Conservation (phyloP, 2,329 filamentous ascomycete genomes). For the Bipolaris bicolor region DNA sequence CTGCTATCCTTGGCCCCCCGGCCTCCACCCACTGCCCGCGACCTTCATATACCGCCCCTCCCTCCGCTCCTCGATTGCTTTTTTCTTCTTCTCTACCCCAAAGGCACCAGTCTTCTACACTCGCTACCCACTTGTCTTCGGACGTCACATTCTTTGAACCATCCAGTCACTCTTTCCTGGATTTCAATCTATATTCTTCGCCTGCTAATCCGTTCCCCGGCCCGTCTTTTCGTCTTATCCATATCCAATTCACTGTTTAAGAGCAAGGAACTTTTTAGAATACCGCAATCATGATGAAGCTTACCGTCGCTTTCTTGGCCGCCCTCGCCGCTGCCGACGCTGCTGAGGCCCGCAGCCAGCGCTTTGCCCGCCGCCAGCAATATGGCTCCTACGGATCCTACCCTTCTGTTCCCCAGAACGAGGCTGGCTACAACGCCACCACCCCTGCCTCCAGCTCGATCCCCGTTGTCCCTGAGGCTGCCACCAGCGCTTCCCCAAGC, state of each 20-base stretch:
- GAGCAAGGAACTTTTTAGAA: slow-evolving; percentile 31
- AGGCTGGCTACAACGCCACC: slow-evolving; percentile 12
- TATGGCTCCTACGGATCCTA: slow-evolving; percentile 18
- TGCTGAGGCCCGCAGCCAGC: slow-evolving; percentile 37
- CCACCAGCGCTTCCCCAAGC: slow-evolving; percentile 8
- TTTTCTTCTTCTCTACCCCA: slow-evolving; percentile 41
- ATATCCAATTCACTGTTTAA: slow-evolving; percentile 28
- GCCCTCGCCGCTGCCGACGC: slow-evolving; percentile 41
- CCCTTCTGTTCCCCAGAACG: neutral
- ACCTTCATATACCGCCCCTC: slow-evolving; percentile 43
- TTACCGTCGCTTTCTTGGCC: slow-evolving; percentile 42
- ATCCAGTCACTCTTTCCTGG: slow-evolving; percentile 49
- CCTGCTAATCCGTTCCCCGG: slow-evolving; percentile 40
- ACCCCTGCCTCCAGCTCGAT: slow-evolving; percentile 5
- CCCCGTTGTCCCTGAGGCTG: slow-evolving; percentile 6
- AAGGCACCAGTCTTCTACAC: slow-evolving; percentile 45
- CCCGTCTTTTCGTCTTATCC: slow-evolving; percentile 28
- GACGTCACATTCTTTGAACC: slow-evolving; percentile 44
- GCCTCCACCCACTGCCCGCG: slow-evolving; percentile 33
- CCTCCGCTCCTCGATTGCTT: slow-evolving; percentile 21
- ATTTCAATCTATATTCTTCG: slow-evolving; percentile 24
- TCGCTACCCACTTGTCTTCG: slow-evolving; percentile 44
- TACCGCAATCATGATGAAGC: slow-evolving; percentile 35
- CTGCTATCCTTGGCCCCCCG: slow-evolving; percentile 35
- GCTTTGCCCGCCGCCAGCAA: slow-evolving; percentile 35